Base-by-base conservation (phyloP, 1,284 basidiomycete genomes). In the Ganoderma meredithae region DNA sequence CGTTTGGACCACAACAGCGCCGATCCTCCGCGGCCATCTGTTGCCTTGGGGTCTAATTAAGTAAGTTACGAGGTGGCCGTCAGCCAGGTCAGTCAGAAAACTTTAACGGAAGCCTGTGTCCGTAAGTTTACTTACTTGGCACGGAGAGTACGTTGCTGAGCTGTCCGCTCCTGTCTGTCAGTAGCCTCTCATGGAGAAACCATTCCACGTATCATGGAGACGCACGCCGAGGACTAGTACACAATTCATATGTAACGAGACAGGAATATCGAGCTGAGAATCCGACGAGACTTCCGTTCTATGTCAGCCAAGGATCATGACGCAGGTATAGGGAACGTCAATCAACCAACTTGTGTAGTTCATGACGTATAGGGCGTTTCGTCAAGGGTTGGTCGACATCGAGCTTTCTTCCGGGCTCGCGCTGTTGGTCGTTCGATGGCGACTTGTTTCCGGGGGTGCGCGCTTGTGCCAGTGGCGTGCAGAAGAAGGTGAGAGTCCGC, bases 11-110 rank as follows among this genome's bases (percentile, higher is more conserved):
- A 49, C n/a, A 40, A 19, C 33, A 44, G 25, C 25, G 62, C 52
- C 12, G 49, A 53, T 63, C 47, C 19, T 63, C 31, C 36, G 49
- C 47, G 52, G 52, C 36, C 36, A 63, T 63, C 52, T 43, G 40
- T 12, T 40, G n/a, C n/a, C 12, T 22, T 49, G 47, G 22, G 44
- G n/a, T 47, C 44, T 47, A 5, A 31, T 3, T 31, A 5, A 31
- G 31, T 31, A 31, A 31, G 31, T 31, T 31, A 49, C 3, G 22
- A 17, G 41, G n/a, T 12, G 22, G 12, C 47, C n/a, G n/a, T 22
- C 47, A 8, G 44, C 9, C 19, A 15, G 19, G 44, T 10, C 44
- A 49, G 47, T 49, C 47, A 49, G 47, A 49, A 49, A 49, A 10
- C 47, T 22, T n/a, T 1, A 49, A 22, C 12, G 3, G 47, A 49